Evolutionary conservation across 2,329 filamentous ascomycete species (phyloP), one percentile per base, ranked within the genome.

Genomic region (Berkeleyomyces basicola): DNA sequence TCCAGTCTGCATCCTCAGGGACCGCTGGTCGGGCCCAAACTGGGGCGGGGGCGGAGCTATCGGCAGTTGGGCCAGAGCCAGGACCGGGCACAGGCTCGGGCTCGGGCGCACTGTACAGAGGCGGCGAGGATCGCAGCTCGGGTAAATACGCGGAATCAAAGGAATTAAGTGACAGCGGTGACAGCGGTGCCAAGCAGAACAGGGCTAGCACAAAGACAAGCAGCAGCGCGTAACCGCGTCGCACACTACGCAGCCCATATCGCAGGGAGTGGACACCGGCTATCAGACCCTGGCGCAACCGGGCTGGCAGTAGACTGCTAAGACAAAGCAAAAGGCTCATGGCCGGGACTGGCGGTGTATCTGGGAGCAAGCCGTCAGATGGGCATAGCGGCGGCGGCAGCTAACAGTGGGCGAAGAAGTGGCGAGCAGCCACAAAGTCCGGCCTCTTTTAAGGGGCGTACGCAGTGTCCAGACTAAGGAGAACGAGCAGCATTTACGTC

Each of bases 1-100:
- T 72, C 76, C 76, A 78, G 67, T 78, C 69, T 36, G 74, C 66
- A 5, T 70, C 66, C 10, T 31, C 16, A 4, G 63, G 63, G 43
- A 64, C 36, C 23, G 55, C 37, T 2, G 63, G 63, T 9, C 46
- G 47, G 2, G 55, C 40, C 63, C 63, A 62, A 7, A 33, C 53
- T n/a, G 47, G 43, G 10, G 9, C 2, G 33, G 31, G 11, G 2
- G 31, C 14, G 7, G 58, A 36, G 33, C 16, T 36, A 7, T 14
- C 33, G 33, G 33, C 51, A 31, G 16, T 14, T 4, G 33, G 11
- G 33, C 31, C 31, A 14, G 33, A 7, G 16, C 31, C n/a, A 36
- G 33, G 36, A 36, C 9, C 7, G 5, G 47, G 5, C 6, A 31
- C 51, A 14, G 51, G 7, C 14, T 14, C 11, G 51, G 14, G 23